Evolutionary conservation across 257 asterid species (phyloP), one percentile per base, ranked within the genome.

Genomic region (Linaria vulgaris): DNA sequence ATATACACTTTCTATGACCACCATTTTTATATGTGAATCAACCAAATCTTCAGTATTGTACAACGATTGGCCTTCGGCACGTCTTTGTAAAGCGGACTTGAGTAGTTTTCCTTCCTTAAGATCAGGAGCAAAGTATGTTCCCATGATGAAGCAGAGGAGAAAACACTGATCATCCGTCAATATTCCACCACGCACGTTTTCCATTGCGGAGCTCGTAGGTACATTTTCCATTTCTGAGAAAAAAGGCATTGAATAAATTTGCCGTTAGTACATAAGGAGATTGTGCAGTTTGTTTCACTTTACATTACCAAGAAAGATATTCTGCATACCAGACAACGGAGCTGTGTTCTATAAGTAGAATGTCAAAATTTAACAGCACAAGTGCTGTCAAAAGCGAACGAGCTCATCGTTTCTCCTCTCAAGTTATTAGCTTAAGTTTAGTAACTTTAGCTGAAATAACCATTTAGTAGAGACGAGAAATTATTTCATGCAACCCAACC

Each of bases 101-200:
- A 1, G 72, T 57, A 78, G 79, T 12, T 56, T 55, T 63, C 61
- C 80, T 12, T 48, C 68, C 56, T 64, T 82, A 46, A 88, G 82
- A 75, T 85, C 70, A 17, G 96, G 94, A 63, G 68, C 96, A 65
- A 88, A 83, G 59, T 81, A 88, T 71, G 78, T 41, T 17, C 96
- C 96, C 69, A 74, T 68, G 64, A 83, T 76, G 59, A 81, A 64
- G 75, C 70, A 64, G 52, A 88, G 77, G 63, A 88, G 80, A 71
- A 82, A 83, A 74, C 73, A 59, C 78, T 88, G 88, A 79, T 85
- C 85, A 19, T 72, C 85, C 24, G 90, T 82, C 31, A 83, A 74
- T 17, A 39, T 53, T 31, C 14, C 59, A 25, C 75, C 47, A 15
- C 59, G 68, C n/a, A 23, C 49, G 21, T 57, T 70, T 56, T 80